Evolutionary conservation across 2,329 filamentous ascomycete genomes (phyloP), one percentile per base, ranked within the genome.

Genomic region (Esteya vermicola): DNA sequence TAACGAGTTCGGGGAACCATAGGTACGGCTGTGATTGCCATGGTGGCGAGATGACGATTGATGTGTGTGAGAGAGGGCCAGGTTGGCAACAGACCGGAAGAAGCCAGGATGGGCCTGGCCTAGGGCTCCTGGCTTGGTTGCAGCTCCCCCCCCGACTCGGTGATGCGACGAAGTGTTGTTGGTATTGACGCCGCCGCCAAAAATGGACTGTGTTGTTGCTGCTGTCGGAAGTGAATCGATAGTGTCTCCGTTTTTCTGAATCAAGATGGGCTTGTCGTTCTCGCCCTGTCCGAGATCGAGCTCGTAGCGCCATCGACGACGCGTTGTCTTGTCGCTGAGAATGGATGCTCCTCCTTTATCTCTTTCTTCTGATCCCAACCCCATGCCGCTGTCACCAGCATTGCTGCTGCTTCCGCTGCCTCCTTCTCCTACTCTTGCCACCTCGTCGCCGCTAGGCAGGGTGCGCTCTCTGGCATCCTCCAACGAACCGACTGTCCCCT

Each of bases 61-160:
- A 8, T 64, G 56, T 1, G 13, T 18, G 16, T 32, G 23, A 8
- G 63, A 54, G 7, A 75, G 57, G 18, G 70, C 66, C 47, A 94
- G 72, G 56, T 88, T 91, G 48, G 84, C 81, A 60, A 94, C 83
- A 40, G 83, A 91, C 45, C 85, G 83, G 52, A 93, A 89, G 66
- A 93, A 94, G 43, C 70, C 70, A 38, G 60, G 56, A 30, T 51
- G 51, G 41, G 53, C 50, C 41, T 54, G 57, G 14, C 57, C 45
- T 40, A 47, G 51, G 4, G 40, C 22, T 6, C 43, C 25, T 4
- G 33, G 28, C 7, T 25, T 31, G 27, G 33, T 39, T 10, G 27
- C 21, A 4, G 33, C 33, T 57, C 67, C 43, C 31, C 69, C 66
- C 41, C 70, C 72, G 44, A 81, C 80, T 20, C 36, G 18, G 3